Evolutionary conservation across 2,329 filamentous ascomycete genomes (phyloP), one percentile per base, ranked within the genome.

Genomic region (Talaromyces sp.): DNA sequence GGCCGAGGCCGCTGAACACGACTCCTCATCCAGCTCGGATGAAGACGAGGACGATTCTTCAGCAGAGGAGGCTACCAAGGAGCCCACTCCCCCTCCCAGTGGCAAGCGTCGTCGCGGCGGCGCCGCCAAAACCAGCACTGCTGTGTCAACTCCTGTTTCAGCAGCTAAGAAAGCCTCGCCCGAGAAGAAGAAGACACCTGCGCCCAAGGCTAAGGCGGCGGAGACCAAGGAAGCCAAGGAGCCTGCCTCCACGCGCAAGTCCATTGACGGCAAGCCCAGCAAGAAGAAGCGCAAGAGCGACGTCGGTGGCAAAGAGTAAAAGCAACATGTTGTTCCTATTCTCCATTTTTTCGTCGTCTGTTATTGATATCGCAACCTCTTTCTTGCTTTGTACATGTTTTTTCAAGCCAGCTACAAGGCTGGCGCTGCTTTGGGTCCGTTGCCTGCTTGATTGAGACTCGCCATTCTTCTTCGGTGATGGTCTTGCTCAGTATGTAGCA

Each of bases 221-320:
- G 44, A 47, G 71, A 65, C 49, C 61, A 71, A 28, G 69, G 67
- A 59, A 64, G 11, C 44, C 44, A 47, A 68, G 51, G 62, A 68
- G 52, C 61, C 62, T 17, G 61, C 69, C 28, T 63, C 69, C 15
- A 69, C 69, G 54, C 69, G 71, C 54, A 74, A 75, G 57, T 62
- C 70, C 15, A 66, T 67, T 2, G 73, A 76, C 19, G 63, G 59
- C 49, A 77, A 75, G 68, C 73, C 73, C 65, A 68, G 67, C 42
- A 74, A 72, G 67, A 81, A 81, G 73, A 81, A 81, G 77, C 74
- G 76, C 65, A 80, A 80, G 76, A 80, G 77, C 66, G 77, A 79
- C 64, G 72, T 65, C 39, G 67, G 52, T 32, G 63, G 33, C 28
- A 65, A 69, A 15, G 68, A 71, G 59, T 71, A 66, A 52, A 47